These are phyloP conservation scores for Pythium apleroticum DNA, from an alignment of 352 stramenopile species.

Conservation along the genomic window DNA sequence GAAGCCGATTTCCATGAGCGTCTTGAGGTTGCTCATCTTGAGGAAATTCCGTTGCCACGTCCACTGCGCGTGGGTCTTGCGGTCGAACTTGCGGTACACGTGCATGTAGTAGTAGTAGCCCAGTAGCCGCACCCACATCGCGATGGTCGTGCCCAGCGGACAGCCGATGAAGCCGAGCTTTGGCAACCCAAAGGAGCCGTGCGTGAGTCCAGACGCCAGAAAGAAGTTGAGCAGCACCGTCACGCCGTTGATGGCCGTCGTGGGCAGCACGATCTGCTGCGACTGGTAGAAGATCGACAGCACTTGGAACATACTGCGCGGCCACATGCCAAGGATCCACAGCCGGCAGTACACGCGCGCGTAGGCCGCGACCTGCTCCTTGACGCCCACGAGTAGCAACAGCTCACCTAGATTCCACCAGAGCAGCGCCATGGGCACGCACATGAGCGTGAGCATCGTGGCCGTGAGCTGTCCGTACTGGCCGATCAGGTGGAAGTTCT, in stretches of 20 bases:
- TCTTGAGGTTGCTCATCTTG: conserved; percentile 39
- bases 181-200: conserved; percentile 57
- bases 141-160: conserved; percentile 63
- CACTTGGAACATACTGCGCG: conserved; percentile 78
- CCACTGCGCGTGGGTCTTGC: conserved; percentile 28
- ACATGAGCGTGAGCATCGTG: conserved; percentile 59
- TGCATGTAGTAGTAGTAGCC: conserved; percentile 76
- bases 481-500: conserved; percentile 74
- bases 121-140: conserved; percentile 50
- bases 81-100: conserved; percentile 42
- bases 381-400: conserved; percentile 43
- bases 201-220: background rate
- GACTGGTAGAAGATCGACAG: conserved; percentile 79
- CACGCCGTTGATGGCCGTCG: conserved; percentile 54
- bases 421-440: conserved; percentile 62
- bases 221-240: conserved; percentile 53
- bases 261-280: conserved; percentile 79
- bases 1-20: conserved; percentile 49
- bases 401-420: conserved; percentile 77
- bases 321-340: conserved; percentile 73
- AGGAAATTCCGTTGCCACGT: conserved; percentile 48
- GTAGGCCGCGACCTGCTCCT: conserved; percentile 42
- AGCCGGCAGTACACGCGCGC: conserved; percentile 61
- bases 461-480: conserved; percentile 63
- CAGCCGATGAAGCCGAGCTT: conserved; percentile 25